A percentile compares a stretch with the other conserved stretches of the same genome.
phyloP scores from a whole-genome alignment of 371 early-diverging fungal species.

The Mortierella sp. region DNA sequence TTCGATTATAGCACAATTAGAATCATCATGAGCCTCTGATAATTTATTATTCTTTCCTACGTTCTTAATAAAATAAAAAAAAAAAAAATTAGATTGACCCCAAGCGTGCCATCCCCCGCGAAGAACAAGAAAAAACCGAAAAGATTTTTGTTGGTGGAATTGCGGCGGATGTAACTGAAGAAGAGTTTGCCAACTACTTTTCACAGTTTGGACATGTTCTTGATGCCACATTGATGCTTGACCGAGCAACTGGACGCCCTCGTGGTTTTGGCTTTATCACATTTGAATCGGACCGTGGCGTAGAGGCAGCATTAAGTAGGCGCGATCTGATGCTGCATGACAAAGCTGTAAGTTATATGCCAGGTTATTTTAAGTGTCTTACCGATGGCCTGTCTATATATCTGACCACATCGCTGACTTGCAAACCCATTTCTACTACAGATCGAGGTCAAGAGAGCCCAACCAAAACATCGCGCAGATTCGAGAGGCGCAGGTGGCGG shows the following conservation, averaged over 20 bases:
- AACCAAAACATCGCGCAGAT: constrained; percentile 61
- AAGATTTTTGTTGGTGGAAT: constrained; percentile 95
- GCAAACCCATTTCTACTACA: constrained; percentile 6
- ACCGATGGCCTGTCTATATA: not conserved
- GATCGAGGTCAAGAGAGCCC: constrained; percentile 68
- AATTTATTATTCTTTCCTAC: not conserved
- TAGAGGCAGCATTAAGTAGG: constrained; percentile 68
- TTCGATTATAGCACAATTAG: not conserved
- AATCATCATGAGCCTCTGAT: not conserved
- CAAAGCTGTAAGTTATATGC: constrained; percentile 61
- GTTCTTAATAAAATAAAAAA: too few relatives aligned
- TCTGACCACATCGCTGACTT: not conserved
- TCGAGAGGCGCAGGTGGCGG: constrained; percentile 16
- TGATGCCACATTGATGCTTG: constrained; percentile 84
- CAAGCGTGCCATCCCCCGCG: constrained; percentile 88
- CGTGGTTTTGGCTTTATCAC: constrained; percentile 89
- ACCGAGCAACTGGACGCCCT: constrained; percentile 82
- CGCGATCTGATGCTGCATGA: constrained; percentile 66
- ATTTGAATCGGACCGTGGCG: constrained; percentile 76
- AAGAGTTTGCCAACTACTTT: constrained; percentile 84
- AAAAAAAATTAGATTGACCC: constrained; percentile 80
- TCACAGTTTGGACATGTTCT: constrained; percentile 80
- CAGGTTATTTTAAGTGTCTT: not conserved
- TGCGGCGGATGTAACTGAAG: constrained; percentile 83
- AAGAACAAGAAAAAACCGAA: constrained; percentile 82